Evolutionary conservation across 164 flowering plant species (phyloP).

Genomic region (Macadamia tetraphylla): DNA sequence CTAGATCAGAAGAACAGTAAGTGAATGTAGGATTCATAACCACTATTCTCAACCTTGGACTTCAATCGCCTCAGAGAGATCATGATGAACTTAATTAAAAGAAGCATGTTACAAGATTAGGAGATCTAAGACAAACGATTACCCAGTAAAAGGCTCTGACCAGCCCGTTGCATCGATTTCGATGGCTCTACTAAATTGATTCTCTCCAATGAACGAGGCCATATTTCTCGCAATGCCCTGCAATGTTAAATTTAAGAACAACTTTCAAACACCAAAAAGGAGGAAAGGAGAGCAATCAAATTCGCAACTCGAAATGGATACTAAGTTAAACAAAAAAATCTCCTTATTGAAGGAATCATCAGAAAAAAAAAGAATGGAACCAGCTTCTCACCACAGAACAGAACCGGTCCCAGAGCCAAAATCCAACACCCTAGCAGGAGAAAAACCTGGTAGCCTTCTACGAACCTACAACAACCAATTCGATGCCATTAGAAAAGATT

Average conservation of each 20-base stretch:
- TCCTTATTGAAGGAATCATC: not conserved
- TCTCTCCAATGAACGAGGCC: conserved; percentile 72
- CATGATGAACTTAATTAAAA: too few relatives aligned
- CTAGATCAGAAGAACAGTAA: too few relatives aligned
- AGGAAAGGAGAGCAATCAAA: not conserved
- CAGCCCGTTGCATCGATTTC: conserved; percentile 89
- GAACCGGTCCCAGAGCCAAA: conserved; percentile 98
- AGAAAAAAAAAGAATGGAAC: not conserved
- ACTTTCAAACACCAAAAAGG: too few relatives aligned
- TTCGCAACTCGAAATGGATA: not conserved
- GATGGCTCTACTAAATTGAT: conserved; percentile 92
- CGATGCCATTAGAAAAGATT: not conserved
- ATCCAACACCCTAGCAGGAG: conserved; percentile 80
- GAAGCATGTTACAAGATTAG: not conserved
- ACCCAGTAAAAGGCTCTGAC: conserved; percentile 73
- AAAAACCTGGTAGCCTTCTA: conserved; percentile 74
- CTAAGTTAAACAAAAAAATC: not conserved
- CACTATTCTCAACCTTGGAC: too few relatives aligned
- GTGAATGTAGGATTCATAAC: too few relatives aligned
- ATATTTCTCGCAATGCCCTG: conserved; percentile 88
- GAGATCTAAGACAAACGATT: conserved; percentile 3
- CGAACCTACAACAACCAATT: conserved; percentile 42
- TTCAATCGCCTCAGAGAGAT: too few relatives aligned
- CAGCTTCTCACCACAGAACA: conserved; percentile 68
- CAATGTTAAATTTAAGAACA: conserved; percentile 3